A percentile compares a stretch with the other conserved stretches of the same genome.
Conservation (phyloP, 345 rosid genomes). For the Pugionium cornutum region DNA sequence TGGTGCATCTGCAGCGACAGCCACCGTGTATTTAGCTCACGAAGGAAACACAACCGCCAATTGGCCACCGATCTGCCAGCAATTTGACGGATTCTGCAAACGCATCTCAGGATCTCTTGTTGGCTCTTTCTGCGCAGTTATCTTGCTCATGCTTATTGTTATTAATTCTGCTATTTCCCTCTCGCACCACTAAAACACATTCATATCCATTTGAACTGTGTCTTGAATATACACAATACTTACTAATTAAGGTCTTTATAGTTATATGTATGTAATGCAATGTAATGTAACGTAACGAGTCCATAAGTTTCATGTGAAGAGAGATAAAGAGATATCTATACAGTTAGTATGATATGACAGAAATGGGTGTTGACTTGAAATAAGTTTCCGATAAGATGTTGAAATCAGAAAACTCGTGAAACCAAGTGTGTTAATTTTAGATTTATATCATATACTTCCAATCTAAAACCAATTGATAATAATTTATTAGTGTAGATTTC, state of each 20-base stretch:
- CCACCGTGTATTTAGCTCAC: constrained; percentile 43
- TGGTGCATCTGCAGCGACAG: constrained; percentile 42
- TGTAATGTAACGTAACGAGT: background rate
- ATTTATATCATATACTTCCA: no score
- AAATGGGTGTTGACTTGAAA: no score
- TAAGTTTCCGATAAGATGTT: no score
- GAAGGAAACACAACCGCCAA: constrained; percentile 41
- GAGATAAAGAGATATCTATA: no score
- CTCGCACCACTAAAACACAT: constrained; percentile 38
- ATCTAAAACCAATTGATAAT: no score
- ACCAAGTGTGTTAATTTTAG: no score
- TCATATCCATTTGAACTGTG: background rate
- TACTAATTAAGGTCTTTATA: background rate
- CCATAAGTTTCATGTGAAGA: constrained; percentile 1
- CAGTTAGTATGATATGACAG: no score
- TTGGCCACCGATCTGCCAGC: constrained; percentile 71
- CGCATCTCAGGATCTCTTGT: constrained; percentile 62
- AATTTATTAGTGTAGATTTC: no score
- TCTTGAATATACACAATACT: no score
- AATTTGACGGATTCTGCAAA: constrained; percentile 54
- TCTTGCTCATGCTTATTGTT: constrained; percentile 50
- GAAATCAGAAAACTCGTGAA: no score
- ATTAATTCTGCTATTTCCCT: constrained; percentile 48
- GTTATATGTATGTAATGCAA: no score
- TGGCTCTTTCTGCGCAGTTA: constrained; percentile 57